phyloP scores from a whole-genome alignment of 208 protist species.

The Wallacemonas rigidus region DNA sequence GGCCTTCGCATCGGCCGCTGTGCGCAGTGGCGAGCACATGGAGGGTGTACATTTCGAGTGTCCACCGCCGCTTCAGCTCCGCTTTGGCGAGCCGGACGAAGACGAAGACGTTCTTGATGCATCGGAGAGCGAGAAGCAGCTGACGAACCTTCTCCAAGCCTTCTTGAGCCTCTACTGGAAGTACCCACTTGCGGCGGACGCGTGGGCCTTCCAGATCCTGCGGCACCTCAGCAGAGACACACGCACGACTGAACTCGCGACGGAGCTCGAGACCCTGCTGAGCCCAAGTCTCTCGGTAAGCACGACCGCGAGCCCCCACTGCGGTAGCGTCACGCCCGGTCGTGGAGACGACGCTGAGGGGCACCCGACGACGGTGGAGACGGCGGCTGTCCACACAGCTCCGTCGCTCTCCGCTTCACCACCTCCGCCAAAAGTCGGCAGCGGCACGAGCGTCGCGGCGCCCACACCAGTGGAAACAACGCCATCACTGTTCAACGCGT shows the following conservation, averaged over 20 bases:
- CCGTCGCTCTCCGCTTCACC: background rate
- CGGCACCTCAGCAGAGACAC: slow-evolving; percentile 32
- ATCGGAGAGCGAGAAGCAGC: slow-evolving; percentile 11
- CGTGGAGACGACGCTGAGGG: background rate
- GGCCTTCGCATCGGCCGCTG: background rate
- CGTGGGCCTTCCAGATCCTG: slow-evolving; percentile 31
- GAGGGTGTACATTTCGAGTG: background rate
- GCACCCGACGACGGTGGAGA: background rate
- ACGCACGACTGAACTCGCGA: slow-evolving; percentile 24
- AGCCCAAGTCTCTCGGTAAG: background rate
- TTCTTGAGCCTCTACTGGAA: slow-evolving; percentile 38
- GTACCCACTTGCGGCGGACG: slow-evolving; percentile 35
- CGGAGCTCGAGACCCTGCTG: slow-evolving; percentile 18
- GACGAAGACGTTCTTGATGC: slow-evolving; percentile 12
- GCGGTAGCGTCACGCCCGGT: too few species aligned
- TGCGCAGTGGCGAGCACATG: background rate
- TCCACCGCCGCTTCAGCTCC: background rate
- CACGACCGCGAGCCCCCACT: background rate
- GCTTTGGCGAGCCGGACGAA: slow-evolving; percentile 12
- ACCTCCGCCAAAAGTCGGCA: too few species aligned
- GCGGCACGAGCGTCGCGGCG: background rate
- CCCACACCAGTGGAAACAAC: background rate
- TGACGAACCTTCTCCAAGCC: slow-evolving; percentile 35
- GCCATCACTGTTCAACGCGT: slow-evolving; percentile 13
- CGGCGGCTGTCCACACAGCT: background rate